Base-by-base conservation (phyloP, 2,329 filamentous ascomycete species). In the Colletotrichum sublineola region DNA sequence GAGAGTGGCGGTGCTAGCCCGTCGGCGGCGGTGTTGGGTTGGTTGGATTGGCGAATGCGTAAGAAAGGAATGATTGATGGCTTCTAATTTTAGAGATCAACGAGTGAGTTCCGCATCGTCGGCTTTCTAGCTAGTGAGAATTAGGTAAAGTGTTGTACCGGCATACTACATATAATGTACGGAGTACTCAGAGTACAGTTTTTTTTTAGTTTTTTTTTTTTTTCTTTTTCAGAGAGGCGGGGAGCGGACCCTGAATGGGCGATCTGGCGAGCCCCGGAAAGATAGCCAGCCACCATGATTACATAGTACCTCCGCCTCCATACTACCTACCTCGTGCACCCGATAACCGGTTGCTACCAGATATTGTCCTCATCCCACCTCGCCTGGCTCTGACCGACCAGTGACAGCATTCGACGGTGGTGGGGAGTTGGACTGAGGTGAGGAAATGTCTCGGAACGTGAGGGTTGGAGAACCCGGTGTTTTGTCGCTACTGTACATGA, bases 31-130 rank as follows among this genome's bases (percentile, higher is more conserved):
- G 33, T 58, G 52, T 18, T 58, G 50, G 29, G 36, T 24, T 53
- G 29, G 24, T 24, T 24, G 24, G 24, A 24, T 24, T 24, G 55
- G 55, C 42, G 29, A 24, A 24, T 50, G 55, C 33, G 42, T 53
- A 57, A 20, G 53, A 50, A 24, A 24, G 24, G 24, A 24, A 24
- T 24, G 36, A 55, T 20, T 15, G 36, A 14, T 24, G 38, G 33
- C n/a, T 72, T 69, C 65, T 69, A 72, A 72, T 61, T 55, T 72
- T 69, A 69, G 66, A 64, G 44, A 50, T 46, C 14, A 9, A 31
- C 18, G 46, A 12, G 11, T 15, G 29, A 8, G 40, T 64, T 40
- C 29, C 60, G 66, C 67, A 48, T 60, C 18, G 14, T 36, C 48
- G 56, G 14, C 31, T 67, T 36, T 40, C 11, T 5, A 33, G 46